A percentile compares a stretch with the other conserved stretches of the same genome.
phyloP scores from a whole-genome alignment of 805 yeast genomes.

The Candida ipomoeae region DNA sequence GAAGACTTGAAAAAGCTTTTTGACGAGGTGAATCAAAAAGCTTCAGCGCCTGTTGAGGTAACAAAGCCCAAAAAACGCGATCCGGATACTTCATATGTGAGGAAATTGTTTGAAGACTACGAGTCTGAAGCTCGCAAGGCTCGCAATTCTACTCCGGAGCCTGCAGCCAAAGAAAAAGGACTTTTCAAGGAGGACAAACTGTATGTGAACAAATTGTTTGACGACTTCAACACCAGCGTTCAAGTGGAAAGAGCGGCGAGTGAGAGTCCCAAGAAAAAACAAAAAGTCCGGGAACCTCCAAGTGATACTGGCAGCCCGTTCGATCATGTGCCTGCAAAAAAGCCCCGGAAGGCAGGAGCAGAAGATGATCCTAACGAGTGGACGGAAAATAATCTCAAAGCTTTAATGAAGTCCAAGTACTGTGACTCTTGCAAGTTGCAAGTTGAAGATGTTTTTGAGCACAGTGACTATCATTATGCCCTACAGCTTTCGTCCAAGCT shows the following conservation, averaged over 20 bases:
- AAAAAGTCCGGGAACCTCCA: not conserved
- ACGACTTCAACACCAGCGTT: conserved; percentile 14
- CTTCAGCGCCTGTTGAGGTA: not conserved
- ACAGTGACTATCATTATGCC: conserved; percentile 54
- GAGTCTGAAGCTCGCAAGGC: conserved; percentile 13
- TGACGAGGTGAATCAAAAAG: conserved; percentile 11
- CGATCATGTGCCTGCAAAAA: not conserved
- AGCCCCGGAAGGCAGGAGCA: not conserved
- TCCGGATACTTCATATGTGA: conserved; percentile 15
- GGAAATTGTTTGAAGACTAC: conserved; percentile 17
- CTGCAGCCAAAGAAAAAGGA: conserved; percentile 5
- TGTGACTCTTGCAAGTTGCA: conserved; percentile 27
- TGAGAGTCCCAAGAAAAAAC: conserved; percentile 8
- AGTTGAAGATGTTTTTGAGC: conserved; percentile 41
- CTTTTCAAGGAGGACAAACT: conserved; percentile 21
- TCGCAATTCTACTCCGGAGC: not conserved
- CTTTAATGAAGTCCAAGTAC: conserved; percentile 16
- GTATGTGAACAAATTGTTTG: conserved; percentile 26
- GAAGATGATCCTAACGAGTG: not conserved
- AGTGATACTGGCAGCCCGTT: not conserved
- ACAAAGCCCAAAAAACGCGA: conserved; percentile 3
- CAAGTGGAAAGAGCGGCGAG: conserved; percentile 7
- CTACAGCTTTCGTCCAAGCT: conserved; percentile 42
- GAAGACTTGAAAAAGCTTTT: conserved; percentile 11
- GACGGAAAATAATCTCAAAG: conserved; percentile 14